Base-by-base conservation (phyloP, 75 land plant genomes). In the Adiantum capillusveneris region DNA sequence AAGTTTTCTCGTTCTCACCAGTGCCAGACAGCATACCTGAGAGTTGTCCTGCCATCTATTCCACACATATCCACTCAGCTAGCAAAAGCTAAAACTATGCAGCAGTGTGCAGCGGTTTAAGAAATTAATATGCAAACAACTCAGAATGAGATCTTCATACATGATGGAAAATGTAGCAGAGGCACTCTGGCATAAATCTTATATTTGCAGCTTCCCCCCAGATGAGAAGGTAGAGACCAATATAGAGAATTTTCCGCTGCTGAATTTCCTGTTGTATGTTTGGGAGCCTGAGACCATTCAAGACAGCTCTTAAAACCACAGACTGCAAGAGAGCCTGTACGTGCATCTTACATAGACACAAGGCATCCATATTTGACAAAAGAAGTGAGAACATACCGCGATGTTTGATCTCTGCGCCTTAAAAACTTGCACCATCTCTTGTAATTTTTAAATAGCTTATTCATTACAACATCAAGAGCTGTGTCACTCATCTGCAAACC, bases 121-220 rank as follows among this genome's bases (percentile, higher is more conserved):
- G n/a, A n/a, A n/a, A n/a, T n/a, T n/a, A n/a, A n/a, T n/a, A n/a
- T n/a, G n/a, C n/a, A n/a, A n/a, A n/a, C n/a, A n/a, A n/a, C n/a
- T n/a, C n/a, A n/a, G n/a, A n/a, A n/a, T n/a, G n/a, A n/a, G n/a
- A n/a, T 17, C 17, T 55, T 2, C 82, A 74, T 76, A 93, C 98
- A 59, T 93, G 90, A 70, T 94, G 98, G 65, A 81, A 90, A 34
- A 94, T 90, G 65, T 89, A 94, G 55, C 98, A 94, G 0, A 94
- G 79, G 54, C 98, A 90, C 59, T 94, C 98, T 51, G 98, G 98
- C 86, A 94, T 79, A 51, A 94, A 82, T 39, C 98, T 67, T 43
- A 94, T 63, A 53, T 94, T 94, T 63, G 98, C 75, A 69, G 96
- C 96, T 70, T 94, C 98, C 7, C 98, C 98, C 98, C 98, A 94